Percentiles rank a stretch among this genome's conserved stretches.
These are phyloP conservation scores for Nidularia sp. DNA, from an alignment of 768 basidiomycete genomes.

Conservation along the genomic window DNA sequence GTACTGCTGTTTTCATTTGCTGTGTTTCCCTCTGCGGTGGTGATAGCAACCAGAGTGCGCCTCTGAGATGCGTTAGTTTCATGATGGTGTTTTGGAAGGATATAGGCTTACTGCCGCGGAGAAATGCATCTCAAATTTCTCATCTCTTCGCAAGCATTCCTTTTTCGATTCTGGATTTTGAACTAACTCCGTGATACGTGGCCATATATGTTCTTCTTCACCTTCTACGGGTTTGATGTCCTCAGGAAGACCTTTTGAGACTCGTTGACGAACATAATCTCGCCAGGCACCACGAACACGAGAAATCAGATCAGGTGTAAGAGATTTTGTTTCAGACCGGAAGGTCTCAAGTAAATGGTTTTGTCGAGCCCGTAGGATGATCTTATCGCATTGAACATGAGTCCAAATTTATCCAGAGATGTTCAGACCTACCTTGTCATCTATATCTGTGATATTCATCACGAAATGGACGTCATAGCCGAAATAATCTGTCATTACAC, in stretches of 20 bases:
- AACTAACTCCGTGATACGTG: conserved; percentile 42
- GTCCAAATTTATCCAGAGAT: not conserved
- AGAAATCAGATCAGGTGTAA: conserved; percentile 56
- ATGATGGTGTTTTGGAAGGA: not conserved
- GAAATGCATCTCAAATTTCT: conserved; percentile 92
- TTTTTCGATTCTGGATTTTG: conserved; percentile 62
- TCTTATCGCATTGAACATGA: conserved; percentile 42
- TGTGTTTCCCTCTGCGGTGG: conserved; percentile 39
- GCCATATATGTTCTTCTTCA: conserved; percentile 51
- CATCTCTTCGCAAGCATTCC: conserved; percentile 72
- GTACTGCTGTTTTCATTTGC: conserved; percentile 32
- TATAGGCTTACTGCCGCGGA: conserved; percentile 59
- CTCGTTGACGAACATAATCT: conserved; percentile 55
- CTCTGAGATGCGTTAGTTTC: conserved; percentile 29
- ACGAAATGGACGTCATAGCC: conserved; percentile 98
- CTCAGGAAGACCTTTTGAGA: conserved; percentile 60
- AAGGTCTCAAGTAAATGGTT: conserved; percentile 67
- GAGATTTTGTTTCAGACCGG: conserved; percentile 42
- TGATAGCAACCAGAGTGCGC: conserved; percentile 48
- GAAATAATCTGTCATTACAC: conserved; percentile 94
- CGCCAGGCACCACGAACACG: conserved; percentile 63
- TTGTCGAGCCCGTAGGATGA: conserved; percentile 88
- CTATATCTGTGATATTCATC: conserved; percentile 99
- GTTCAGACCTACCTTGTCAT: conserved; percentile 78
- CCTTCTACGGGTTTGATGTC: conserved; percentile 43